Percentiles rank a stretch among this genome's conserved stretches.
These are phyloP conservation scores for Paracorniculantispora psalliotae DNA, from an alignment of 2,329 filamentous ascomycete genomes.

Conservation along the genomic window DNA sequence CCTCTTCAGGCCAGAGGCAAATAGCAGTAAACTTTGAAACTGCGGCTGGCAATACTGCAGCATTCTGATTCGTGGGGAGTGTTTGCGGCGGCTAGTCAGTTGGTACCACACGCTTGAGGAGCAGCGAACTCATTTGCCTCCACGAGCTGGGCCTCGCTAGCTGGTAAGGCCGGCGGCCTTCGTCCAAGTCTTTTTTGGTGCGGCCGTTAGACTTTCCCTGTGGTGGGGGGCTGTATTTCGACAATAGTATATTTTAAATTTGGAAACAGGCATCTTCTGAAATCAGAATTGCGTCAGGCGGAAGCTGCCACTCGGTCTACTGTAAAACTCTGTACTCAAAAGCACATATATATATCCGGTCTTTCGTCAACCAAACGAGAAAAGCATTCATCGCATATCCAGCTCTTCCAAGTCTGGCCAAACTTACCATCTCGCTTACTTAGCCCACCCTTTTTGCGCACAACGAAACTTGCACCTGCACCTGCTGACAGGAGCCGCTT, in stretches of 20 bases:
- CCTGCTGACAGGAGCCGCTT: too few species aligned
- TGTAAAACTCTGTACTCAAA: background rate
- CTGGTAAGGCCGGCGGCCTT: background rate
- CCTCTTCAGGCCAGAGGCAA: background rate
- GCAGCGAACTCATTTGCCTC: background rate
- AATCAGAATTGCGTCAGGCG: conserved; percentile 3
- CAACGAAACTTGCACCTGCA: too few species aligned
- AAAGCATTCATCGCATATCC: background rate
- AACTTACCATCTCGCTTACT: too few species aligned
- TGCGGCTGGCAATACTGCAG: background rate
- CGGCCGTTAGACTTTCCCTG: background rate
- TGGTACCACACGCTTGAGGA: background rate
- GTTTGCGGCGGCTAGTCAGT: background rate
- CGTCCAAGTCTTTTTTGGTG: background rate
- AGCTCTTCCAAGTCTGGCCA: too few species aligned
- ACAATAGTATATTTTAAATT: background rate
- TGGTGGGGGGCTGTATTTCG: background rate
- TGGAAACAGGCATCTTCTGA: background rate
- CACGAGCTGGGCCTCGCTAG: background rate
- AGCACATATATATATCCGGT: background rate
- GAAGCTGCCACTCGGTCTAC: background rate
- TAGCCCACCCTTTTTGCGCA: too few species aligned
- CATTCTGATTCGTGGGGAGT: background rate
- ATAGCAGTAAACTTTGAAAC: background rate
- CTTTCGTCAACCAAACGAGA: background rate